Evolutionary conservation across 352 stramenopile genomes (phyloP).

Genomic region (Phytopythium kandeliae): DNA sequence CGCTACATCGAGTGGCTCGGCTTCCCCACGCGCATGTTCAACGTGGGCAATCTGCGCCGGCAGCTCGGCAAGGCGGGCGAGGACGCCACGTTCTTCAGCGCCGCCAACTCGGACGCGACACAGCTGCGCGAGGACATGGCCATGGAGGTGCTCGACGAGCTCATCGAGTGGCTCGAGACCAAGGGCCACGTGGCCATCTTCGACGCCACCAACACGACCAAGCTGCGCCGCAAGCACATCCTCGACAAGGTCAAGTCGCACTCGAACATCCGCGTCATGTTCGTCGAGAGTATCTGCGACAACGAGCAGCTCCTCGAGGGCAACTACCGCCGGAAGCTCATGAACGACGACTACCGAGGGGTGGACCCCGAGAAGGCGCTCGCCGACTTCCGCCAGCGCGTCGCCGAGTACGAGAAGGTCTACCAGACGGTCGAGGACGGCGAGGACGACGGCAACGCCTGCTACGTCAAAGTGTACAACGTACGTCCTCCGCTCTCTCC

Average conservation of each 20-base stretch:
- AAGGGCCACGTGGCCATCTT: conserved; percentile 92
- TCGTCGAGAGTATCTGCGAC: conserved; percentile 95
- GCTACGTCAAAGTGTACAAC: conserved; percentile 93
- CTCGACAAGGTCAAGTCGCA: conserved; percentile 57
- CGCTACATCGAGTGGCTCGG: conserved; percentile 93
- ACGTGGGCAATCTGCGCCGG: conserved; percentile 92
- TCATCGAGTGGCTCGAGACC: conserved; percentile 89
- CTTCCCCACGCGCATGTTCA: conserved; percentile 91
- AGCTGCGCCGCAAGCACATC: conserved; percentile 55
- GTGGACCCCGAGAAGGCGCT: conserved; percentile 84
- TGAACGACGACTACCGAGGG: conserved; percentile 89
- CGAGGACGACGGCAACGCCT: conserved; percentile 67
- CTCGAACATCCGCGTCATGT: conserved; percentile 84
- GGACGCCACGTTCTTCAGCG: conserved; percentile 89
- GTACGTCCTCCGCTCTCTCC: conserved; percentile 17
- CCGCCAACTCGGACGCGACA: conserved; percentile 80
- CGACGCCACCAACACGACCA: conserved; percentile 95
- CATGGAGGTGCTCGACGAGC: conserved; percentile 78
- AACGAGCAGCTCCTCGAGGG: conserved; percentile 87
- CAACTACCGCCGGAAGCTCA: conserved; percentile 86
- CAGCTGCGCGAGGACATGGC: conserved; percentile 87
- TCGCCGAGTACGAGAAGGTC: conserved; percentile 91
- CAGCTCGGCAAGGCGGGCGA: conserved; percentile 63
- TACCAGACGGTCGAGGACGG: conserved; percentile 91
- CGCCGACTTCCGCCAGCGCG: conserved; percentile 82